Conservation (phyloP, 768 basidiomycete species). For the Mycena sanguinolenta region DNA sequence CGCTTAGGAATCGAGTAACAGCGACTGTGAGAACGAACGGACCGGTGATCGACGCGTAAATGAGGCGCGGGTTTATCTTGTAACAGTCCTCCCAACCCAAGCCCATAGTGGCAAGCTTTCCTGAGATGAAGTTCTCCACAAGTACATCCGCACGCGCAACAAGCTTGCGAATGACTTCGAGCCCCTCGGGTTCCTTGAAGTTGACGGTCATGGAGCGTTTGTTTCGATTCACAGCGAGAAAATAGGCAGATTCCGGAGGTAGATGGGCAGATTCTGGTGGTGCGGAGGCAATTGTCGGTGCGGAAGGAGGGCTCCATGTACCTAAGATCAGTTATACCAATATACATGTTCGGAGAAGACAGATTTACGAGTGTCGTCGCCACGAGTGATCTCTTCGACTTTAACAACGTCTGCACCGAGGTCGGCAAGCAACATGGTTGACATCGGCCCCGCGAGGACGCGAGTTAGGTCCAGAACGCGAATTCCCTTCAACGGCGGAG, state of each 20-base stretch:
- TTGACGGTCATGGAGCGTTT: slow-evolving; percentile 90
- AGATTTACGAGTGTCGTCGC: slow-evolving; percentile 88
- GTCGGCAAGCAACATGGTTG: slow-evolving; percentile 95
- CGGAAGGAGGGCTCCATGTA: slow-evolving; percentile 75
- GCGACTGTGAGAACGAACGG: slow-evolving; percentile 31
- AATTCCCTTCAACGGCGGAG: slow-evolving; percentile 84
- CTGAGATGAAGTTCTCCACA: slow-evolving; percentile 90
- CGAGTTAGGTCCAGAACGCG: slow-evolving; percentile 91
- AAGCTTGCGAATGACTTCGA: slow-evolving; percentile 79
- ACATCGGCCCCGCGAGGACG: slow-evolving; percentile 88
- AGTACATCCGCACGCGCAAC: slow-evolving; percentile 84
- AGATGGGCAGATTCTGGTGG: slow-evolving; percentile 71
- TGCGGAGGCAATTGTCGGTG: slow-evolving; percentile 60
- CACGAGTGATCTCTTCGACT: slow-evolving; percentile 82
- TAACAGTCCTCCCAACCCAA: slow-evolving; percentile 88
- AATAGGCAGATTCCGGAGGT: slow-evolving; percentile 94
- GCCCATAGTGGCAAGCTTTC: slow-evolving; percentile 88
- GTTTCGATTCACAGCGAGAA: slow-evolving; percentile 89
- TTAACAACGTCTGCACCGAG: slow-evolving; percentile 95
- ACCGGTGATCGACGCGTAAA: slow-evolving; percentile 95
- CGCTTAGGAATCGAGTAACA: background rate
- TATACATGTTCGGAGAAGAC: background rate
- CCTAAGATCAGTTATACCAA: slow-evolving; percentile 53
- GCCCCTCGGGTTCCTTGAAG: slow-evolving; percentile 84
- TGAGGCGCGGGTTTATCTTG: slow-evolving; percentile 81